Percentiles rank a stretch among this genome's conserved stretches.
Conservation (phyloP, 257 asterid genomes). For the Parsonsia alboflavescens region DNA sequence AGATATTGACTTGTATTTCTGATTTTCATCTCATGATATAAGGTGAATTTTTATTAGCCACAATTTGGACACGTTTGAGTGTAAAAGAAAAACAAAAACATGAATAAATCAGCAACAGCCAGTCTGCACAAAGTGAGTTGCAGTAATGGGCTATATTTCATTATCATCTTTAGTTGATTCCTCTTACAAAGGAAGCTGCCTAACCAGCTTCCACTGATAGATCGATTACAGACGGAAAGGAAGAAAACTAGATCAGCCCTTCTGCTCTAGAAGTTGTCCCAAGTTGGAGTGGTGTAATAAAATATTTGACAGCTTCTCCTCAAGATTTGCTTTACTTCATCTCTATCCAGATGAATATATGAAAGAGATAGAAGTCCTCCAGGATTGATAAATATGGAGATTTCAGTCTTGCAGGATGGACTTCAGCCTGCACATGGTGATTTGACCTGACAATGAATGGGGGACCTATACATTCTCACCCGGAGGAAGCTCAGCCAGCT, state of each 20-base stretch:
- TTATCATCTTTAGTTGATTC: background rate
- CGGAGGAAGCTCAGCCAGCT: slow-evolving; percentile 90
- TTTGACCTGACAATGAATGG: background rate
- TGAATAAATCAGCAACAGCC: background rate
- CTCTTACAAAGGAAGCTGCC: background rate
- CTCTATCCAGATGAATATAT: background rate
- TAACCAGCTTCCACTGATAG: background rate
- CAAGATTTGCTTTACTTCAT: background rate
- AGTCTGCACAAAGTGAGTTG: background rate
- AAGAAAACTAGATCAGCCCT: background rate
- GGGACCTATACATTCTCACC: slow-evolving; percentile 64
- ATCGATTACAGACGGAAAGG: slow-evolving; percentile 11
- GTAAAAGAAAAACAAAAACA: background rate
- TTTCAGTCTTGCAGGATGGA: background rate
- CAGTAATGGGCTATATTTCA: background rate
- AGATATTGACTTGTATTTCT: background rate
- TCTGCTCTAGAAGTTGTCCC: background rate
- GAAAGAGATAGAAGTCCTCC: background rate
- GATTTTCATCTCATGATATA: background rate
- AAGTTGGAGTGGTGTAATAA: background rate
- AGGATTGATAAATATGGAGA: background rate
- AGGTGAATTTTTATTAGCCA: background rate
- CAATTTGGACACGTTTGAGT: background rate
- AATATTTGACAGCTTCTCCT: background rate
- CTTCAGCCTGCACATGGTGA: background rate